Conservation (phyloP, 352 stramenopile genomes). For the Pythium insidiosum region DNA sequence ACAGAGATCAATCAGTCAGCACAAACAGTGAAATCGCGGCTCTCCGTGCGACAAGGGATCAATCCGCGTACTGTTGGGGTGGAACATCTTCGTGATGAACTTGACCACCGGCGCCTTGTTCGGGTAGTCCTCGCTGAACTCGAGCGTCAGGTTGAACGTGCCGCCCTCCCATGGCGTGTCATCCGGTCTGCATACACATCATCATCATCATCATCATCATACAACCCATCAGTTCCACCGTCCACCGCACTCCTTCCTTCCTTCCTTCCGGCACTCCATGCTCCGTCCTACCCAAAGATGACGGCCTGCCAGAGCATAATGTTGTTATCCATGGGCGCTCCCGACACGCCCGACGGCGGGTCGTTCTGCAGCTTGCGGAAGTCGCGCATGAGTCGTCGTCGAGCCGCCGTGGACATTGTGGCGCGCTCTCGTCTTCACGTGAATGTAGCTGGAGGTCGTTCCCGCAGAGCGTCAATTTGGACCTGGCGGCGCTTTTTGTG, state of each 20-base stretch:
- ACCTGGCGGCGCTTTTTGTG: too few species aligned
- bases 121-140: conserved; percentile 99
- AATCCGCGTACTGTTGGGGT: conserved; percentile 95
- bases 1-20: conserved; percentile 1
- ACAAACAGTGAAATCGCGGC: background rate
- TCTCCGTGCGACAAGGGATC: too few species aligned
- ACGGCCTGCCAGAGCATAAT: conserved; percentile 96
- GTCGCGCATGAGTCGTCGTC: conserved; percentile 95
- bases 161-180: conserved; percentile 99
- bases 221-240: too few species aligned
- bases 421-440: too few species aligned
- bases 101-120: conserved; percentile 98
- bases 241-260: too few species aligned
- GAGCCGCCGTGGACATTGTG: conserved; percentile 92
- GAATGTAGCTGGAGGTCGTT: too few species aligned
- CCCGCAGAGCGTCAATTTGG: too few species aligned
- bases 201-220: too few species aligned
- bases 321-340: conserved; percentile 98
- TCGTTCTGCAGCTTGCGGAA: conserved; percentile 98
- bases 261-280: too few species aligned
- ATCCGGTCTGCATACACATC: conserved; percentile 87
- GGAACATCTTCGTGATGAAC: conserved; percentile 99
- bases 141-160: conserved; percentile 97
- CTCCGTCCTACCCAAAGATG: conserved; percentile 74
- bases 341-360: conserved; percentile 94